Evolutionary conservation across 2,329 filamentous ascomycete genomes (phyloP), one percentile per base, ranked within the genome.

Genomic region (Mycosphaerella sp.): DNA sequence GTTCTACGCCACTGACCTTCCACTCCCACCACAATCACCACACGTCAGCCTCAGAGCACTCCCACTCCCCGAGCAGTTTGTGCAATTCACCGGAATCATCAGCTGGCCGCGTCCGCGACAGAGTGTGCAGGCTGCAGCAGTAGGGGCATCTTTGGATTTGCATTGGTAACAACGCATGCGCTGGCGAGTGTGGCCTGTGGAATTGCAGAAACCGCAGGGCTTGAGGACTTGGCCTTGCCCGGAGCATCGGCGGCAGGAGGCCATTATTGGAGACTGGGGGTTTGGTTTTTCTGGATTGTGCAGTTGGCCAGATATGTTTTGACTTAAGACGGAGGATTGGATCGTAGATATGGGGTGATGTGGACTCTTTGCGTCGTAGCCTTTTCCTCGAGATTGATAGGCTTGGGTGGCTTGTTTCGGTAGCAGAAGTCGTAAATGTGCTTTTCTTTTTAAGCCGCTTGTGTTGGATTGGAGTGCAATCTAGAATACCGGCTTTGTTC

Each of bases 111-210:
- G 45, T 35, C 45, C 45, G 9, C 45, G 36, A 18, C 45, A 48
- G 12, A 48, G 45, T 4, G 45, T 48, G 17, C 45, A 48, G 14
- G 27, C 36, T 30, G 45, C 45, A 21, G 45, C 45, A 37, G 36
- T 48, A 4, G 45, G 45, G 2, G 45, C 45, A 18, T 48, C 45
- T 21, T 48, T 41, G 13, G 36, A 16, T 32, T 48, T 48, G 27
- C 45, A 48, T 41, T 48, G 45, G 21, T 48, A 48, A 16, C 45
- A 48, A 16, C 45, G 45, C 13, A 48, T 48, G 5, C 36, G 36
- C 18, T 48, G 21, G 25, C 45, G 37, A 17, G 40, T 41, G 27
- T 48, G 45, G 14, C 45, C 45, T 8, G 45, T 32, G 10, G 36
- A 21, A n/a, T 30, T 30, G 17, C 45, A 48, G 16, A 27, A 30